Base-by-base conservation (phyloP, 352 stramenopile genomes). In the Pythium biforme region DNA sequence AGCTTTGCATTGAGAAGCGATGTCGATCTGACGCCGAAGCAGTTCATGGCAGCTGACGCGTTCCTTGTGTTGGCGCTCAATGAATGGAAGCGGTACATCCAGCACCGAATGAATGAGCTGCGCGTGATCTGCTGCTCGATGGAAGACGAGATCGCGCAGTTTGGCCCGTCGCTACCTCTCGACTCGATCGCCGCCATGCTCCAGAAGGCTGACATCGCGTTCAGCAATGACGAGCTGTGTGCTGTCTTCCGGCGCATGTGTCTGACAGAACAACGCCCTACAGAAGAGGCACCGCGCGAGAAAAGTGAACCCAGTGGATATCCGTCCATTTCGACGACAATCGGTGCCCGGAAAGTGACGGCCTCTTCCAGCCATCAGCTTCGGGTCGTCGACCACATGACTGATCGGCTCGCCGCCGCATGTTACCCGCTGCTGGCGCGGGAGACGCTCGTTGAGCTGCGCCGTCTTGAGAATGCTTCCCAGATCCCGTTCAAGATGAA, bases 31-130 rank as follows among this genome's bases (percentile, higher is more conserved):
- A 50, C 51, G 7, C 65, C 55, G 1, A 40, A 68, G 22, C 64
- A 57, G n/a, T 65, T 25, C 17, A 73, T 90, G 15, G 64, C 81
- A 9, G 79, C 76, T 1, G 73, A 74, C 3, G 43, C 62, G 11
- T 91, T 94, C 29, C 71, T 94, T 0, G 66, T 92, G 3, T 37
- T 91, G 0, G 72, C 75, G 9, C 41, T 92, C 11, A 41, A 75
- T 17, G 85, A 94, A 58, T 94, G 85, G 83, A 76, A 86, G 34
- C 73, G 70, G 3, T 92, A 92, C 55, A 69, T 92, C 15, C 67
- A 88, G 20, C 59, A 79, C n/a, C 76, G 80, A 12, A 77, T 94
- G 50, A 83, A 88, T 58, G 81, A 90, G 31, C 59, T 94, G 3
- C 76, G 77, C 6, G 72, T 89, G 17, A 70, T 79, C 14, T 90